Evolutionary conservation across 108 stramenopile genomes (phyloP), one percentile per base, ranked within the genome.

Genomic region (Nitzschia sp.): DNA sequence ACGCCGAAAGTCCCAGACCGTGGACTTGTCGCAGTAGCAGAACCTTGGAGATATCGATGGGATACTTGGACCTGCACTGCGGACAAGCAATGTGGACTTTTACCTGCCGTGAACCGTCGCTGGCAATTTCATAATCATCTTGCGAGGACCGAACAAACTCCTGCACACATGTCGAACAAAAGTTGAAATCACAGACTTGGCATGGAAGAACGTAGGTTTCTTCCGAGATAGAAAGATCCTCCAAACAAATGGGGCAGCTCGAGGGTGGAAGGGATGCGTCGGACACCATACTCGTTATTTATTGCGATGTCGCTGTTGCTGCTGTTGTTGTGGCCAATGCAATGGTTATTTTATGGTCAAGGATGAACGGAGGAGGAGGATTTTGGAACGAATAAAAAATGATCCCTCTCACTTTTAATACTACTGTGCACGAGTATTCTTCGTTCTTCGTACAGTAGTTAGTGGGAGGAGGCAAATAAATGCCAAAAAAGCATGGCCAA

Each of bases 101-200:
- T 56, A 94, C 85, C 41, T 89, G 92, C 0, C 85, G 63, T 27
- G 80, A 87, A 27, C 92, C 92, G 61, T 94, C 92, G 31, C 81
- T 83, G 28, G 92, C 89, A 63, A 73, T 70, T 75, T 89, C 78
- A 63, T 85, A 94, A 59, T 85, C 92, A 56, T 89, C 84, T 36
- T 72, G 71, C 19, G 82, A 75, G 17, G 84, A 75, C 29, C 63
- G 15, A n/a, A 84, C 58, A 52, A 93, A 76, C 38, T 63, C 55
- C n/a, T 72, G 48, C 21, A 87, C 69, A 62, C 92, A 93, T 15
- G 66, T 47, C 34, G 73, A 65, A 76, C 92, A 93, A 53, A 86
- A 90, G 66, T 90, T 93, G 80, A 72, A 93, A 23, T 75, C 76
- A 68, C 92, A 93, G 1, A 46, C 47, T 0, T 66, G 53, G 47